A percentile compares a stretch with the other conserved stretches of the same genome.
phyloP scores from a whole-genome alignment of 208 protist genomes.

The Trypanosoma melophagium region DNA sequence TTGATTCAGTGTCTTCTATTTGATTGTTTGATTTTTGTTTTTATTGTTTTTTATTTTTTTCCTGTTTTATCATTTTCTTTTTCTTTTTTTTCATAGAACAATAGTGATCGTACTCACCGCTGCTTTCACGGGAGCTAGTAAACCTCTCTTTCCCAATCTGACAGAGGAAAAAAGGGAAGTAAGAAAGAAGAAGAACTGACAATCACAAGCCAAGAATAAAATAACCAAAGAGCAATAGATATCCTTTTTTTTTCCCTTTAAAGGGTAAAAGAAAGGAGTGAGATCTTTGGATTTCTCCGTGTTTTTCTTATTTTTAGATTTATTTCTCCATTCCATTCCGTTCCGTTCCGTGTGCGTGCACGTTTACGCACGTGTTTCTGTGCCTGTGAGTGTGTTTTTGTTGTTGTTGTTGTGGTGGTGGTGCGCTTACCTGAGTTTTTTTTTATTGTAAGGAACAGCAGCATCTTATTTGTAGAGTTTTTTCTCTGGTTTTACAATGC shows the following conservation, averaged over 20 bases:
- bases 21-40: slow-evolving; percentile 23
- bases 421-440: too few relatives aligned
- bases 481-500: slow-evolving; percentile 27
- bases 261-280: background rate
- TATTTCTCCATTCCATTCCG: too few relatives aligned
- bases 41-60: slow-evolving; percentile 16
- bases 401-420: background rate
- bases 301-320: slow-evolving; percentile 5
- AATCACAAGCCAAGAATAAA: slow-evolving; percentile 3
- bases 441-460: too few relatives aligned
- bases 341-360: too few relatives aligned
- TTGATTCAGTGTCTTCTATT: slow-evolving; percentile 1
- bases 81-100: background rate
- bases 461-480: too few relatives aligned
- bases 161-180: slow-evolving; percentile 13
- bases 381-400: background rate
- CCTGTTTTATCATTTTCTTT: too few relatives aligned
- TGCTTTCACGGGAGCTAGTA: slow-evolving; percentile 22
- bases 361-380: background rate
- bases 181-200: slow-evolving; percentile 17
- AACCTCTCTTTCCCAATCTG: too few relatives aligned
- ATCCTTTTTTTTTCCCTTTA: background rate
- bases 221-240: slow-evolving; percentile 1
- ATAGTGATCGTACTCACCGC: slow-evolving; percentile 3
- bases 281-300: background rate